Percentiles rank a stretch among this genome's conserved stretches.
Evolutionary conservation across 164 flowering plant species (phyloP).

Genomic region (Vitis amurensis): DNA sequence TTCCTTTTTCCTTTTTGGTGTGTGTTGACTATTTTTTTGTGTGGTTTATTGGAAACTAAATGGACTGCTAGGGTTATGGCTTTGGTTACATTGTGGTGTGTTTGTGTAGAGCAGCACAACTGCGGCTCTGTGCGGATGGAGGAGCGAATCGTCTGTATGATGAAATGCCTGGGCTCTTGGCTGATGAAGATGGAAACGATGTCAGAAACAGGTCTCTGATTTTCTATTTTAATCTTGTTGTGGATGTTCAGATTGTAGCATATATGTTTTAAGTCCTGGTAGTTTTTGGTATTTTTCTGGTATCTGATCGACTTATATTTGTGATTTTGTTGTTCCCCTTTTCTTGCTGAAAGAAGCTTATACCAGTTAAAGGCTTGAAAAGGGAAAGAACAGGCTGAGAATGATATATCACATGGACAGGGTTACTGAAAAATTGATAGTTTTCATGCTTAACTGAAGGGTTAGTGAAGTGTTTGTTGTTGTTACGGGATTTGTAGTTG

Average conservation of each 20-base stretch:
- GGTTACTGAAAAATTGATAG: neutral
- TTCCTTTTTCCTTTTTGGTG: neutral
- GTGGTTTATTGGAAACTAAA: too few species aligned
- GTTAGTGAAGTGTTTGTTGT: too few species aligned
- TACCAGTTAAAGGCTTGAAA: neutral
- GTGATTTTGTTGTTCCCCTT: neutral
- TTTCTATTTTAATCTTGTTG: neutral
- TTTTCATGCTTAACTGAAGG: neutral
- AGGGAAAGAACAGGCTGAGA: neutral
- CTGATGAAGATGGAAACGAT: constrained; percentile 51
- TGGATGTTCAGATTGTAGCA: neutral
- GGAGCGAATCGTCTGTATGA: constrained; percentile 89
- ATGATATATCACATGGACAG: neutral
- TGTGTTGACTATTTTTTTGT: neutral
- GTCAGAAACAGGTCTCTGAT: constrained; percentile 63
- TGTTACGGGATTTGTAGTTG: too few species aligned
- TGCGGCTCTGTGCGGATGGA: constrained; percentile 92
- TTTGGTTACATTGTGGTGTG: neutral
- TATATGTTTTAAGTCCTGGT: too few species aligned
- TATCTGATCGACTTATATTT: too few species aligned
- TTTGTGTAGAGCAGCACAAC: constrained; percentile 68
- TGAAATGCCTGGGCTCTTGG: constrained; percentile 73
- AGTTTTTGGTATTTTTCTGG: too few species aligned
- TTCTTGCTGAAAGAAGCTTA: neutral
- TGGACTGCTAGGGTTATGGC: too few species aligned